Conservation (phyloP, 805 yeast species). For the Candida jianshihensis region DNA sequence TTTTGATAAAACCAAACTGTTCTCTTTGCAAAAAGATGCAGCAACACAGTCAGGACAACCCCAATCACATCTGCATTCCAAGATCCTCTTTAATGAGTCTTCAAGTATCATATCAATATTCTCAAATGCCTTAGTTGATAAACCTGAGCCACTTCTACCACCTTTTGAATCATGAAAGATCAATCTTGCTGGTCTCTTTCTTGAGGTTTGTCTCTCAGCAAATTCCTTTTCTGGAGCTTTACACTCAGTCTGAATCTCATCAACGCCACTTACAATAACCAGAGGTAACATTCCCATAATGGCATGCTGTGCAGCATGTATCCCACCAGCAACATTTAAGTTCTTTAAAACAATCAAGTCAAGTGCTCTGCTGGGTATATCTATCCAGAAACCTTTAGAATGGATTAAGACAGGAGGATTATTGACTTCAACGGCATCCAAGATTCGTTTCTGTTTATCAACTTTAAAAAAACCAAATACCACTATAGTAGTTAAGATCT, state of each 20-base stretch:
- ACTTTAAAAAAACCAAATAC: conserved; percentile 94
- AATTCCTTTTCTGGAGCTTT: conserved; percentile 97
- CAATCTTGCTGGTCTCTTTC: conserved; percentile 83
- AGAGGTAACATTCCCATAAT: conserved; percentile 73
- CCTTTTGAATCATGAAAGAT: conserved; percentile 82
- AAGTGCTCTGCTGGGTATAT: conserved; percentile 63
- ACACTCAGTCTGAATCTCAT: conserved; percentile 87
- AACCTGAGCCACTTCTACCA: conserved; percentile 73
- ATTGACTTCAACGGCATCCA: conserved; percentile 89
- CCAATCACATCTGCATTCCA: conserved; percentile 63
- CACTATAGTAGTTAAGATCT: conserved; percentile 58
- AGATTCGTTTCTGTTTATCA: conserved; percentile 66
- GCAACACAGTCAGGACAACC: conserved; percentile 81
- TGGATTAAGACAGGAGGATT: conserved; percentile 70
- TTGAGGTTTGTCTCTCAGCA: conserved; percentile 59
- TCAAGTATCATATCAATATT: conserved; percentile 60
- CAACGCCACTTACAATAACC: conserved; percentile 62
- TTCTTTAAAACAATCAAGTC: conserved; percentile 48
- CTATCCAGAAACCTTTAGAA: conserved; percentile 89
- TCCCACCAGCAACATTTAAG: conserved; percentile 77
- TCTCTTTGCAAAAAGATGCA: conserved; percentile 73
- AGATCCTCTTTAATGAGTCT: conserved; percentile 51
- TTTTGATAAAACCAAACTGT: conserved; percentile 76
- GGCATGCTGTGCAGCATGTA: conserved; percentile 96
- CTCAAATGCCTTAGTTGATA: conserved; percentile 74